Percentiles rank a stretch among this genome's conserved stretches.
These are phyloP conservation scores for Geopyxis carbonaria DNA, from an alignment of 495 filamentous ascomycete genomes.

Conservation along the genomic window DNA sequence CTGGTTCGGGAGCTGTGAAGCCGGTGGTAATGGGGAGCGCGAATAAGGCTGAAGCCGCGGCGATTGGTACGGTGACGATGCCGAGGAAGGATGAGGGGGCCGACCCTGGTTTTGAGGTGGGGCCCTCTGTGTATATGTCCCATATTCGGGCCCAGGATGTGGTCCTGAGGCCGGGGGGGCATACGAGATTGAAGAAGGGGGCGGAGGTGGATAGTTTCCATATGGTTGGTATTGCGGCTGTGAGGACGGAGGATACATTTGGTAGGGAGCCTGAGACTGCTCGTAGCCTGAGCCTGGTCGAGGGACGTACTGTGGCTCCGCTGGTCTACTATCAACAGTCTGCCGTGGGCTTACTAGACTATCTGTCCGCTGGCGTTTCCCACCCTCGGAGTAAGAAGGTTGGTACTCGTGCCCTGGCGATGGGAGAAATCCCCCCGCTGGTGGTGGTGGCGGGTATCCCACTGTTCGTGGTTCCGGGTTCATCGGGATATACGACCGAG, in stretches of 20 bases:
- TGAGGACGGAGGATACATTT: slow-evolving; percentile 12
- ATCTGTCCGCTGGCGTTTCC: slow-evolving; percentile 22
- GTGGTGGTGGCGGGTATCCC: slow-evolving; percentile 10
- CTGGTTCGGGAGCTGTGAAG: slow-evolving; percentile 3
- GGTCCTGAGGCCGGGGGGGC: slow-evolving; percentile 9
- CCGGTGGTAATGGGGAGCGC: slow-evolving; percentile 9
- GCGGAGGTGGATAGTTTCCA: slow-evolving; percentile 14
- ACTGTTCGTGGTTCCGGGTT: slow-evolving; percentile 16
- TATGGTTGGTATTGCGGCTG: slow-evolving; percentile 17
- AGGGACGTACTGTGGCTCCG: slow-evolving; percentile 16
- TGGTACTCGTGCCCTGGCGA: slow-evolving; percentile 20
- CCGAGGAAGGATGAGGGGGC: slow-evolving; percentile 15
- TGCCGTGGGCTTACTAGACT: slow-evolving; percentile 19
- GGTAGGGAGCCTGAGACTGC: slow-evolving; percentile 7
- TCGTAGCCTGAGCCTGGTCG: slow-evolving; percentile 15
- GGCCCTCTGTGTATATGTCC: slow-evolving; percentile 13
- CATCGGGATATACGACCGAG: slow-evolving; percentile 15
- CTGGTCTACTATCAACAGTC: slow-evolving; percentile 8
- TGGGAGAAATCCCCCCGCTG: slow-evolving; percentile 9
- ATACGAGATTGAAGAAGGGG: slow-evolving; percentile 6
- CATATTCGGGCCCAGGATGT: slow-evolving; percentile 12
- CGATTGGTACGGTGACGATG: slow-evolving; percentile 22
- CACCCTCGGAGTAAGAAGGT: slow-evolving; percentile 12
- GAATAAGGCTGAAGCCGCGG: slow-evolving; percentile 16
- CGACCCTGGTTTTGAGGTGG: slow-evolving; percentile 8